Base-by-base conservation (phyloP, 306 rosid genomes). In the Casuarina glauca region DNA sequence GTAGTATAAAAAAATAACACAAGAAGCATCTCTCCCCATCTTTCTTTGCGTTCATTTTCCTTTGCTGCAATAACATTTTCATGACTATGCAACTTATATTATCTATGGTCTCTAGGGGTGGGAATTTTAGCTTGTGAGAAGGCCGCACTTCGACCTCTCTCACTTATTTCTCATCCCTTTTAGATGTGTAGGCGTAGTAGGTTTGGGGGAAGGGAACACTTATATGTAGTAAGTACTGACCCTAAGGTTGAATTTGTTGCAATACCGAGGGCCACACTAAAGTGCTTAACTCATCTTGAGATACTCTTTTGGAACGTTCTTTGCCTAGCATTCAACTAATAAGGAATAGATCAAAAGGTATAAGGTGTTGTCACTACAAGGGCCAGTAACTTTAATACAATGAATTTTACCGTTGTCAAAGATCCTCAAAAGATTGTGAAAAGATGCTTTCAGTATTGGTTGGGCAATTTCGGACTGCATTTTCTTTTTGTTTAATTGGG, bases 281-380 rank as follows among this genome's bases (percentile, higher is more conserved):
- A 87, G 72, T 79, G 90, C 80, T 79, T 84, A 84, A 41, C 70
- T 53, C 84, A 67, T 49, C 83, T 84, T 0, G 87, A 83, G 79
- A 73, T 9, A 52, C 81, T 83, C 80, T 83, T 80, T 16, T 85
- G 57, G 76, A 81, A 86, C 76, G 62, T 76, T 63, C 0, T 81
- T 54, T 87, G 85, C 42, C 73, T 61, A 69, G 68, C 89, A 15
- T 75, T 86, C 80, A 83, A 81, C 75, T 41, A 44, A 74, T 72
- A 32, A 52, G 90, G 87, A 73, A 84, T 84, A 2, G 86, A 84
- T 73, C 86, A 86, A 81, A 87, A 80, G 70, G 82, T 41, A 81
- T 87, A 44, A 80, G 90, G n/a, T n/a, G n/a, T n/a, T n/a, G n/a
- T n/a, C n/a, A 83, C 84, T 61, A 83, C 84, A 8, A 79, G 87